phyloP scores from a whole-genome alignment of 192 early-diverging fungal genomes.

The Gryganskiella cystojenkinii region DNA sequence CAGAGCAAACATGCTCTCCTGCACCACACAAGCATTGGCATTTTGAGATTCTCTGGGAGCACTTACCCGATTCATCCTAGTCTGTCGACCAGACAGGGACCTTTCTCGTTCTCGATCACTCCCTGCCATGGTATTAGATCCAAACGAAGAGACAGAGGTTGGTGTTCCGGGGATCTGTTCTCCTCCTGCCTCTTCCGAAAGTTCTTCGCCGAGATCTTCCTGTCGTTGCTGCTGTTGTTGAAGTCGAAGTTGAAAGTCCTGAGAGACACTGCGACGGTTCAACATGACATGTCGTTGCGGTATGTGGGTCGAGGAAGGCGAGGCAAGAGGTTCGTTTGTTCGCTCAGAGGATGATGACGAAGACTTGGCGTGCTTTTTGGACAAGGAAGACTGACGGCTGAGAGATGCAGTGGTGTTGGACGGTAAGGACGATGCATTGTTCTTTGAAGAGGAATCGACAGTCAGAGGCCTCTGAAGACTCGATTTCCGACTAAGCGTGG shows the following conservation, averaged over 20 bases:
- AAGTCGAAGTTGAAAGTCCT: conserved; percentile 37
- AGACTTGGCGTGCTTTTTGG: conserved; percentile 23
- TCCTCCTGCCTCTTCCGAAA: conserved; percentile 42
- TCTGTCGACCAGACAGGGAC: conserved; percentile 13
- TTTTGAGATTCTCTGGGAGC: not conserved
- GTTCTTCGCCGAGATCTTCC: conserved; percentile 34
- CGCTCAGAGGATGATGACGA: not conserved
- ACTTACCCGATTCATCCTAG: conserved; percentile 34
- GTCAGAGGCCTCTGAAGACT: conserved; percentile 18
- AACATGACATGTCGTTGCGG: conserved; percentile 41
- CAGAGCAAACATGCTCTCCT: too few species aligned
- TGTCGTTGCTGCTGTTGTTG: conserved; percentile 44
- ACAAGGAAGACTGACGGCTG: conserved; percentile 34
- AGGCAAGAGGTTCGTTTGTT: conserved; percentile 16
- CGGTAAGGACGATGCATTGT: too few species aligned
- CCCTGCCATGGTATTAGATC: conserved; percentile 27
- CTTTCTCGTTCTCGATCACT: conserved; percentile 21
- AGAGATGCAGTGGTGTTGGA: not conserved
- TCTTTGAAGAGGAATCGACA: too few species aligned
- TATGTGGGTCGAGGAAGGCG: conserved; percentile 35
- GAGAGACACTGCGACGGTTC: conserved; percentile 35
- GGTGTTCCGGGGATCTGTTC: conserved; percentile 42
- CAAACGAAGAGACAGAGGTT: conserved; percentile 34
- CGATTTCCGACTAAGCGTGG: conserved; percentile 9
- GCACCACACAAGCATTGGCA: too few species aligned